Conservation (phyloP, 129 eudicot genomes). For the Solidago caesia region DNA sequence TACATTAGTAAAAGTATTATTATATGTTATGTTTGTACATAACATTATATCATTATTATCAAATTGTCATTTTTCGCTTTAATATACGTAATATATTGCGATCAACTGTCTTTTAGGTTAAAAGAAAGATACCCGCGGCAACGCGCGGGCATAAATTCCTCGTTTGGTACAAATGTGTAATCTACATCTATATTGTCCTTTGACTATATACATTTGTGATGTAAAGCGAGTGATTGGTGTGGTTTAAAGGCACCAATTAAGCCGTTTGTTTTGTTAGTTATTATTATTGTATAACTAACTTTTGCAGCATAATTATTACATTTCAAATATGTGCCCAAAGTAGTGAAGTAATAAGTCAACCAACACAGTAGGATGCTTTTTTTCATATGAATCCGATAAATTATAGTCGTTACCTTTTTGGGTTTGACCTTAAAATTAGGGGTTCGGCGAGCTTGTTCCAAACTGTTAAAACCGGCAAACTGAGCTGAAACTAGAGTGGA, state of each 20-base stretch:
- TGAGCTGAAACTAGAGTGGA: too few relatives aligned
- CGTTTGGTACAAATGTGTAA: not conserved
- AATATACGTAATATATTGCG: too few relatives aligned
- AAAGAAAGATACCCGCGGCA: too few relatives aligned
- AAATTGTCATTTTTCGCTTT: too few relatives aligned
- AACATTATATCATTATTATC: too few relatives aligned
- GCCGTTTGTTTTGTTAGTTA: not conserved
- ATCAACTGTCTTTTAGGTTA: too few relatives aligned
- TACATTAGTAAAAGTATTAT: too few relatives aligned
- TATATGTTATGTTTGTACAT: too few relatives aligned
- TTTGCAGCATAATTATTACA: not conserved
- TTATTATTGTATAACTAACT: not conserved
- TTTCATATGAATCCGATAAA: not conserved
- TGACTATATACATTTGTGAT: not conserved
- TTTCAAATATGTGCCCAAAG: not conserved
- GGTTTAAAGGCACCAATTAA: not conserved
- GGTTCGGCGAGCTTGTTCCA: too few relatives aligned
- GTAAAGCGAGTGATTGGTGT: slow-evolving; percentile 12
- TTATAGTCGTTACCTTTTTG: not conserved
- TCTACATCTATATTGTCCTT: not conserved
- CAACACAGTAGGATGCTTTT: not conserved
- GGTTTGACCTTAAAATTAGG: not conserved
- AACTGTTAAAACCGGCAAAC: too few relatives aligned
- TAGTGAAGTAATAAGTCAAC: not conserved
- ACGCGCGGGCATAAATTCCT: too few relatives aligned